phyloP scores from a whole-genome alignment of 495 filamentous ascomycete genomes.

The Rhizodiscina lignyota region DNA sequence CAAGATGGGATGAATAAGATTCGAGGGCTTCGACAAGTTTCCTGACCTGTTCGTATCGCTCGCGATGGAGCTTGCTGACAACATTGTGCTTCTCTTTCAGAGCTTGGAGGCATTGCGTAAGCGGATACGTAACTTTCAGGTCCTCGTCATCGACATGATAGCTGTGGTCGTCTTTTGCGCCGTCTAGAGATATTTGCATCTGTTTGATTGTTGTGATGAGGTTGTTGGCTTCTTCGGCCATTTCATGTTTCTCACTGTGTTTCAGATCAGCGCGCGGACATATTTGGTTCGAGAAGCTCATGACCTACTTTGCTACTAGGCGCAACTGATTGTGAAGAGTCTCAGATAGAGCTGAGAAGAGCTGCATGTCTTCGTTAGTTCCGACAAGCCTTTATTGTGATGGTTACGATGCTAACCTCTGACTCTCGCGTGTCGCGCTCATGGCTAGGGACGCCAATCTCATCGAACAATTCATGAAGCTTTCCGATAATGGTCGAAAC shows the following conservation, averaged over 20 bases:
- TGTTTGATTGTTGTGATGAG: slow-evolving; percentile 74
- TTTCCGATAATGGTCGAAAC: slow-evolving; percentile 81
- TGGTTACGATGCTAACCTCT: slow-evolving; percentile 46
- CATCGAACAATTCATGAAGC: slow-evolving; percentile 86
- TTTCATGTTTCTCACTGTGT: slow-evolving; percentile 66
- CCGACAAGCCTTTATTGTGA: background rate
- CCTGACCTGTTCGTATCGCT: slow-evolving; percentile 86
- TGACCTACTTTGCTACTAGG: slow-evolving; percentile 46
- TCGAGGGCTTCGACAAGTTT: slow-evolving; percentile 87
- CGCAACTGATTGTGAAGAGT: slow-evolving; percentile 73
- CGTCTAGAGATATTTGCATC: slow-evolving; percentile 83
- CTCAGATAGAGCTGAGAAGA: slow-evolving; percentile 75
- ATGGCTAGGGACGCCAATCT: slow-evolving; percentile 81
- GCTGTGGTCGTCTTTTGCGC: too few species aligned
- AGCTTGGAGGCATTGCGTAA: slow-evolving; percentile 55
- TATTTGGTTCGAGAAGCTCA: background rate
- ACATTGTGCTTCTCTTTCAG: slow-evolving; percentile 74
- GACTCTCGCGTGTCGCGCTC: slow-evolving; percentile 77
- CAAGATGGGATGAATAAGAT: slow-evolving; percentile 88
- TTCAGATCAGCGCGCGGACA: slow-evolving; percentile 7
- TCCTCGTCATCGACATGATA: slow-evolving; percentile 41
- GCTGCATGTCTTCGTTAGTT: slow-evolving; percentile 35
- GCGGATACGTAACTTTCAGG: slow-evolving; percentile 60
- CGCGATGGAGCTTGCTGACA: slow-evolving; percentile 64
- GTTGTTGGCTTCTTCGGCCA: slow-evolving; percentile 73